Evolutionary conservation across 345 rosid species (phyloP), one percentile per base, ranked within the genome.

Genomic region (Sonneratia alba): DNA sequence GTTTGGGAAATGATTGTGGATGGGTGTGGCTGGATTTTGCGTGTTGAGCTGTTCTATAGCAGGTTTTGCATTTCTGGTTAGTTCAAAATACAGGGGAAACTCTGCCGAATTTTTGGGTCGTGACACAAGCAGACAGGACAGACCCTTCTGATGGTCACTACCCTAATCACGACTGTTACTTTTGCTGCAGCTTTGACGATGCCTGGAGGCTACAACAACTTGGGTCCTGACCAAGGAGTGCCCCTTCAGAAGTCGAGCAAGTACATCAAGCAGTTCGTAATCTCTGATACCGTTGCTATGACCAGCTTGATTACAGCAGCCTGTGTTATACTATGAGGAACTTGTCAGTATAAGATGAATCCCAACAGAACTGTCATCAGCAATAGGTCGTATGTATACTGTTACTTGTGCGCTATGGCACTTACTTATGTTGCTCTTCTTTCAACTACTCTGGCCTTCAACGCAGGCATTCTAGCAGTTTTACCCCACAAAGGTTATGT

Each of bases 201-300:
- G 67, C 74, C 74, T 0, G 61, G 59, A 8, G 74, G 59, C n/a
- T 42, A 40, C 67, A 71, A 63, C 43, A 32, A 47, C 13, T 3
- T 10, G 4, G 62, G 62, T 61, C 9, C 11, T 0, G 72, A 19
- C 65, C 49, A 51, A 11, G 70, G 53, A 67, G 1, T 42, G 70
- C 51, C 70, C 53, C 53, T 67, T 67, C 70, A 40, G 10, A 49
- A 34, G 21, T 67, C 70, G 47, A 67, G 53, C 11, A 22, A 3
- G 1, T 0, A 67, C 32, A 16, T 67, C 27, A 67, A 67, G 53
- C 3, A 2, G 70, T 67, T 67, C 36, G 40, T 67, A 24, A n/a
- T 42, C 53, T 67, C 16, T 13, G 36, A 67, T 42, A 67, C 53
- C 6, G 3, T 42, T 0, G 53, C 18, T 3, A 67, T 67, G 70